Base-by-base conservation (phyloP, 2,329 filamentous ascomycete species). In the Trichoderma polysporum region DNA sequence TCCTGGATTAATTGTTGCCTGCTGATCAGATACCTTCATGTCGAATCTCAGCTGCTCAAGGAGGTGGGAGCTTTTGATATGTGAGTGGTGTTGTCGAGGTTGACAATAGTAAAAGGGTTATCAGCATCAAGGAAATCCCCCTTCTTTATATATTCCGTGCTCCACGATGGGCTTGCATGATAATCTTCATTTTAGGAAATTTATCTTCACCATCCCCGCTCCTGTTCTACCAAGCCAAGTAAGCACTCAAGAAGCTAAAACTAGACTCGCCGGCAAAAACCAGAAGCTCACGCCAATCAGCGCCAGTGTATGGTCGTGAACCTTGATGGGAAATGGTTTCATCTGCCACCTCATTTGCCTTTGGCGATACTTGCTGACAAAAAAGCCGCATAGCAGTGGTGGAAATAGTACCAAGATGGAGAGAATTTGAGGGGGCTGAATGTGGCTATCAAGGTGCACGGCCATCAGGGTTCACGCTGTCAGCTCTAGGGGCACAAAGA, bases 381-480 rank as follows among this genome's bases (percentile, higher is more conserved):
- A 65, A 57, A 65, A n/a, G 19, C 52, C 39, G 17, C 50, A 57
- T 45, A 15, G 19, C 15, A n/a, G 17, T 47, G n/a, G 61, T 41
- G 37, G 19, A 22, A 47, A n/a, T 47, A 29, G 9, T 17, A 2
- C 10, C n/a, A n/a, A 50, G 22, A 27, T 15, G 6, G 25, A 17
- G 47, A 10, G 10, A n/a, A 22, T 50, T n/a, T n/a, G n/a, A 19
- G 25, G 47, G 47, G 47, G 47, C 15, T 29, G 29, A 45, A n/a
- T n/a, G 12, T 27, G 61, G 37, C 62, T 22, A 66, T 66, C 62
- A 66, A 66, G 62, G 62, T 66, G 19, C 62, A 29, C n/a, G 22
- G 31, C 41, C 62, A 57, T 66, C 62, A 49, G 25, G 62, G 53
- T 66, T 4, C 61, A 37, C 52, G 29, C 19, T 22, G 49, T 54